These are phyloP conservation scores for Pseudogymnoascus sp. DNA, from an alignment of 2,329 filamentous ascomycete genomes.

Conservation along the genomic window DNA sequence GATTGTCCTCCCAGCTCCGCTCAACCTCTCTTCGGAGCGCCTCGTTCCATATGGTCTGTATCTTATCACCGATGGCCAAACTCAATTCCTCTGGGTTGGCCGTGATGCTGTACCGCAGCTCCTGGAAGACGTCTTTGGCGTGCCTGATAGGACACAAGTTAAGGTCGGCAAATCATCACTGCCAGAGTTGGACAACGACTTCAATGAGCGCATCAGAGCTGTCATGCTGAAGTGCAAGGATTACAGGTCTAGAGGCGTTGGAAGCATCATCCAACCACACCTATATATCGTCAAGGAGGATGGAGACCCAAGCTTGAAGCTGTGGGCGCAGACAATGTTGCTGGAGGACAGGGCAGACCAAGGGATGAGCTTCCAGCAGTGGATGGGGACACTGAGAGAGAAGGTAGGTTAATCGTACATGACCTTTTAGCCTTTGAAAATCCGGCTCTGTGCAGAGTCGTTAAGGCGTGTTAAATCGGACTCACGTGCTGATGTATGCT, in stretches of 20 bases:
- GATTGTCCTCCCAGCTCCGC: constrained; percentile 73
- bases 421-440: constrained; percentile 8
- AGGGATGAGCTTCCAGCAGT: constrained; percentile 85
- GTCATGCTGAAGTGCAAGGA: constrained; percentile 90
- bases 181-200: constrained; percentile 86
- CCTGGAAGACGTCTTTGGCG: constrained; percentile 80
- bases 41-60: constrained; percentile 88
- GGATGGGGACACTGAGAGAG: constrained; percentile 84
- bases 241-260: constrained; percentile 75
- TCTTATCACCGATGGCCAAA: constrained; percentile 93
- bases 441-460: not conserved
- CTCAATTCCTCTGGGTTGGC: constrained; percentile 94
- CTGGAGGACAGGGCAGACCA: constrained; percentile 94
- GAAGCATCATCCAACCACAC: constrained; percentile 86
- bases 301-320: constrained; percentile 85
- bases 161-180: constrained; percentile 85
- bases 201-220: constrained; percentile 86
- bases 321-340: constrained; percentile 94
- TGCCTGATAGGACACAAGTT: constrained; percentile 72
- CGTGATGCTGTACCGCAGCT: constrained; percentile 87
- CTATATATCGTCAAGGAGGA: constrained; percentile 92
- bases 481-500: constrained; percentile 6
- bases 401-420: constrained; percentile 56
- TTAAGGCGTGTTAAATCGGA: constrained; percentile 1
- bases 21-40: constrained; percentile 82